A percentile compares a stretch with the other conserved stretches of the same genome.
phyloP scores from a whole-genome alignment of 176 grass and related monocot genomes.

The Phragmites australis region DNA sequence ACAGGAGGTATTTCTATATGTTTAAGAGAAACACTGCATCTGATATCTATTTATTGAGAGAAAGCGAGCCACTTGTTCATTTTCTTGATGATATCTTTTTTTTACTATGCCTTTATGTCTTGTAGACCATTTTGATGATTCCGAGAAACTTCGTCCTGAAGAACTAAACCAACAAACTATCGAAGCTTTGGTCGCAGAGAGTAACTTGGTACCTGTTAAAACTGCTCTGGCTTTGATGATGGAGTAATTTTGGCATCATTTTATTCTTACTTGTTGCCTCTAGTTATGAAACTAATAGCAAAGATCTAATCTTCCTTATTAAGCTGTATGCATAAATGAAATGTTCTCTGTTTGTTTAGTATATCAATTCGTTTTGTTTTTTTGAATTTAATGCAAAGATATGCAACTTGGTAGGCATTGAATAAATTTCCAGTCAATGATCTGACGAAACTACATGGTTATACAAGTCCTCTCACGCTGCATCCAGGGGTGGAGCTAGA shows the following conservation, averaged over 20 bases:
- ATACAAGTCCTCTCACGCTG: background rate
- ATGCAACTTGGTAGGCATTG: background rate
- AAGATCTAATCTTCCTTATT: background rate
- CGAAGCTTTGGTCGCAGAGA: conserved; percentile 96
- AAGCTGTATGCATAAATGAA: background rate
- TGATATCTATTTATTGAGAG: conserved; percentile 8
- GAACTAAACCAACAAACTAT: conserved; percentile 99
- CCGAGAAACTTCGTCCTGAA: conserved; percentile 90
- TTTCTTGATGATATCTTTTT: conserved; percentile 20
- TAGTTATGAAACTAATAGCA: background rate
- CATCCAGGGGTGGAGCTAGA: too few species aligned
- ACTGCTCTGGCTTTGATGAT: conserved; percentile 27
- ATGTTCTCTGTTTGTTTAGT: conserved; percentile 1
- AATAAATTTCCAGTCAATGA: background rate
- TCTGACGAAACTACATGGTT: background rate
- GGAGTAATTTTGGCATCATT: background rate
- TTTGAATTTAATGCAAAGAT: conserved; percentile 6
- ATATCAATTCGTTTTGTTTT: background rate
- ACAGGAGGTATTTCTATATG: conserved; percentile 62
- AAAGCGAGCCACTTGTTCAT: background rate
- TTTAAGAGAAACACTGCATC: conserved; percentile 1
- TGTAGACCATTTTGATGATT: conserved; percentile 77
- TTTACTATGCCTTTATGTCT: conserved; percentile 32
- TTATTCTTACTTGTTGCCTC: conserved; percentile 18
- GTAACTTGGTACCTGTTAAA: conserved; percentile 82